These are phyloP conservation scores for Posidonia australis DNA, from an alignment of 106 monocot genomes.

Conservation along the genomic window DNA sequence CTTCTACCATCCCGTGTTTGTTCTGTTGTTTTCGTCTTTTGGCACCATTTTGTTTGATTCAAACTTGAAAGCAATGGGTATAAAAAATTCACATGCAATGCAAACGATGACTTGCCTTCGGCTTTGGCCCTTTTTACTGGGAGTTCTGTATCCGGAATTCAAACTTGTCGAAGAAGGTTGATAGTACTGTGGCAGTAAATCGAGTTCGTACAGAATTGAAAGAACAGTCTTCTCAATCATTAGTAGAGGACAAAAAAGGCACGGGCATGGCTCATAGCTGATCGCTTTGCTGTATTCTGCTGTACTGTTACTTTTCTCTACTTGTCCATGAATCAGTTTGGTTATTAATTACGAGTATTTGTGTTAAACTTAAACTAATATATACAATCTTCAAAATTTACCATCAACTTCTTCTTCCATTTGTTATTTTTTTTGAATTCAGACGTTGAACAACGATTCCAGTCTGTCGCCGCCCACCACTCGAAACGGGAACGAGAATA, in stretches of 20 bases:
- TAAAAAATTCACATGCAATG: neutral
- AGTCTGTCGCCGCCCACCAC: constrained; percentile 23
- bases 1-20: neutral
- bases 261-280: no score
- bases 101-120: neutral
- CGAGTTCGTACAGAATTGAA: no score
- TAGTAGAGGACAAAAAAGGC: no score
- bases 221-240: no score
- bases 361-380: no score
- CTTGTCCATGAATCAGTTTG: neutral
- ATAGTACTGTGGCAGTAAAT: no score
- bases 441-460: constrained; percentile 68
- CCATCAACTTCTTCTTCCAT: neutral
- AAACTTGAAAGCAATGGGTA: neutral
- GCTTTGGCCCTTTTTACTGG: no score
- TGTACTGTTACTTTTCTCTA: neutral
- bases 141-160: neutral
- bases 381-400: neutral
- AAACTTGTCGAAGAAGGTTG: neutral
- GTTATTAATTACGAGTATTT: no score
- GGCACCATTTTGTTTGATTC: neutral
- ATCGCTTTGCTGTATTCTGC: no score
- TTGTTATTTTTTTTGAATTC: no score
- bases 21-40: neutral
- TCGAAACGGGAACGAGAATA: constrained; percentile 27